Conservation (phyloP, 192 early-diverging fungal species). For the Mortierella hygrophila region DNA sequence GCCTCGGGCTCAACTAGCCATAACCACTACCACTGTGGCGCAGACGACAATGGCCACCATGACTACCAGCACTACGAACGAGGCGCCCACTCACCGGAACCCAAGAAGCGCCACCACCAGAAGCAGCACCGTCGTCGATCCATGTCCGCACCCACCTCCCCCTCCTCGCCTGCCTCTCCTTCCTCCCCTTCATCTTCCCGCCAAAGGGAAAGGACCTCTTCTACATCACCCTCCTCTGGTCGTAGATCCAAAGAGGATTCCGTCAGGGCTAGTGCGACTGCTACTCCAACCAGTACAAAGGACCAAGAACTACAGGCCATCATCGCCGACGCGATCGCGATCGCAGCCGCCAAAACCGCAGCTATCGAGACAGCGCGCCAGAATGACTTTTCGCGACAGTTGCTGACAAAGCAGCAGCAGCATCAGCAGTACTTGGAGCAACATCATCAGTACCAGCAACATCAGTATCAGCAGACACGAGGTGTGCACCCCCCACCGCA, state of each 20-base stretch:
- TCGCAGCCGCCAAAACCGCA: conserved; percentile 28
- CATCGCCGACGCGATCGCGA: conserved; percentile 32
- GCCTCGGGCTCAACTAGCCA: neutral
- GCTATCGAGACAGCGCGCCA: conserved; percentile 28
- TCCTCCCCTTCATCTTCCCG: neutral
- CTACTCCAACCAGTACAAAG: neutral
- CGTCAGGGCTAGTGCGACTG: neutral
- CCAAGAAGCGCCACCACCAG: conserved; percentile 1
- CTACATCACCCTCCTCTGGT: too few species aligned
- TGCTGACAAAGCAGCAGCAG: conserved; percentile 9
- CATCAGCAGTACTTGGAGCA: neutral
- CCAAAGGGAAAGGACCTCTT: neutral
- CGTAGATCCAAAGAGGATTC: too few species aligned
- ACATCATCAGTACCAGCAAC: neutral
- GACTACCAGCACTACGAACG: neutral
- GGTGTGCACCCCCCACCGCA: neutral
- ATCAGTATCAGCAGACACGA: neutral
- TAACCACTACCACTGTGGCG: neutral
- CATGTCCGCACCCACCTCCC: conserved; percentile 20
- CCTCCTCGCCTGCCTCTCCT: neutral
- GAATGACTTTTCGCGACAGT: neutral
- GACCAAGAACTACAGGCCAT: conserved; percentile 37
- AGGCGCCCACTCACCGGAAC: neutral
- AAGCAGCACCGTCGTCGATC: conserved; percentile 14
- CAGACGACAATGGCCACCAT: neutral